Evolutionary conservation across 2,329 filamentous ascomycete genomes (phyloP), one percentile per base, ranked within the genome.

Genomic region (Aspergillus fischeri): DNA sequence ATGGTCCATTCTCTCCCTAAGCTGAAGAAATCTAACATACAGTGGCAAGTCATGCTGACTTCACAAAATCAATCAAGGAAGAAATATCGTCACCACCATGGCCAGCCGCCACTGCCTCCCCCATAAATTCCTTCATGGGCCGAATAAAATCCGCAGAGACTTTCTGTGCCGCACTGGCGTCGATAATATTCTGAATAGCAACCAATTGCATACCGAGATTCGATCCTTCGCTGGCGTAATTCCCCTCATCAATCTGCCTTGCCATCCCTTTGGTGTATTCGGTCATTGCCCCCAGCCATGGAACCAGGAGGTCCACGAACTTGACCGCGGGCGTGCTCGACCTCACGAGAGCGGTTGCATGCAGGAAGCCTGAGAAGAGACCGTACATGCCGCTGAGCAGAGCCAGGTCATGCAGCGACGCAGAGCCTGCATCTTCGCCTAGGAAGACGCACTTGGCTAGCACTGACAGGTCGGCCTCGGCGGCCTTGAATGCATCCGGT

Each of bases 341-440:
- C 24, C 35, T 53, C 20, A 51, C 53, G 21, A 61, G 52, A 4
- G 57, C 57, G 5, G 51, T 56, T 24, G 57, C 52, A 49, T 61
- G 60, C 11, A 60, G 41, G 44, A 61, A 61, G 6, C 60, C 60
- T 0, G 57, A 56, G 51, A 61, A 61, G 9, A 61, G 56, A 6
- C 59, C 59, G 29, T 57, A 61, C 59, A 59, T 61, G 8, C 59
- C 59, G 3, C 56, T 52, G 11, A 61, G 49, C 20, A 60, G 14
- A 4, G 59, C 59, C 9, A 61, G 35, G 20, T 61, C 59, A 32
- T 61, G 52, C 20, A 61, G 38, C 6, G 59, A 59, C 4, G 59
- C 59, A 2, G 51, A 49, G 7, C 56, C 59, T 1, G 59, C 42
- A 28, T 59, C 59, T 1, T 14, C 17, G 8, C 56, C 56, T 9